Percentiles rank a stretch among this genome's conserved stretches.
These are phyloP conservation scores for Sporisorium graminicola DNA, from an alignment of 1,284 basidiomycete genomes.

Conservation along the genomic window DNA sequence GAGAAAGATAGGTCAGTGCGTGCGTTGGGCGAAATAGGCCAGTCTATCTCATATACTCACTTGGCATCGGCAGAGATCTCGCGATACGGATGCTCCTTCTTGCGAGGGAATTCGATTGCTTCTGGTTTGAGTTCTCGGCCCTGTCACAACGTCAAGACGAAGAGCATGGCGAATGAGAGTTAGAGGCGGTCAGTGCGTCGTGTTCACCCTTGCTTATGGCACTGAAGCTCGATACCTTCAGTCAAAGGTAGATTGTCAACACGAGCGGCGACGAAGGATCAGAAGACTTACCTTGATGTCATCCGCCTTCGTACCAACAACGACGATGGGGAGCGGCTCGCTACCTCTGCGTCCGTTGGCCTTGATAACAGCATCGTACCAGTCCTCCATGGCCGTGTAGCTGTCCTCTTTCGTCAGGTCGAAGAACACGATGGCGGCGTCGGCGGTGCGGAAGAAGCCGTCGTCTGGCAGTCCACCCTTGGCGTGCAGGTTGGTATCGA, in stretches of 20 bases:
- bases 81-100: slow-evolving; percentile 52
- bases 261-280: too few relatives aligned
- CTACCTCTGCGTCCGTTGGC: slow-evolving; percentile 49
- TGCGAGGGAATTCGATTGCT: slow-evolving; percentile 50
- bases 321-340: slow-evolving; percentile 47
- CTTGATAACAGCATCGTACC: slow-evolving; percentile 52
- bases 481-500: slow-evolving; percentile 51
- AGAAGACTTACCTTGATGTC: slow-evolving; percentile 38
- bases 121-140: slow-evolving; percentile 51
- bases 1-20: too few relatives aligned
- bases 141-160: background rate
- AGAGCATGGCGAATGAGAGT: background rate
- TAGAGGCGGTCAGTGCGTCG: background rate
- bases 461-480: slow-evolving; percentile 52
- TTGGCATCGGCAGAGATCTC: slow-evolving; percentile 50
- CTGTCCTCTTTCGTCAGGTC: slow-evolving; percentile 40
- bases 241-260: background rate
- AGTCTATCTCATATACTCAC: slow-evolving; percentile 25
- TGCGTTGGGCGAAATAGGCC: background rate
- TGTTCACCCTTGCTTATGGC: background rate
- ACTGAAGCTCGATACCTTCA: background rate
- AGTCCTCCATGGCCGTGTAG: slow-evolving; percentile 49
- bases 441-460: slow-evolving; percentile 52
- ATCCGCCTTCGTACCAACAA: slow-evolving; percentile 51
- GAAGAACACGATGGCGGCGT: slow-evolving; percentile 48